These are phyloP conservation scores for Pisolithus microcarpus DNA, from an alignment of 768 basidiomycete species.

Conservation along the genomic window DNA sequence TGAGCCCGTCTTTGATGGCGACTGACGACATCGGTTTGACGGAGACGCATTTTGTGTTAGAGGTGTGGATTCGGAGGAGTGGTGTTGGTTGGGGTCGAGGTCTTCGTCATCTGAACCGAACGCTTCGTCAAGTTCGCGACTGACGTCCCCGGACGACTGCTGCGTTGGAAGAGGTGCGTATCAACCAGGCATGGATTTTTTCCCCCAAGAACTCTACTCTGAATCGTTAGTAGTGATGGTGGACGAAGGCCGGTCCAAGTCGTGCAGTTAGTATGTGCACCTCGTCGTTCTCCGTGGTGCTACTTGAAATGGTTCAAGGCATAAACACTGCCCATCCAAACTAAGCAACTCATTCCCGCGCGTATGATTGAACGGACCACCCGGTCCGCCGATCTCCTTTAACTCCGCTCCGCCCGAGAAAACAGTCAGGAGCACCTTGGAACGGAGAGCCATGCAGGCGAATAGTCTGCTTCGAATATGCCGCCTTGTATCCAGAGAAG, in stretches of 20 bases:
- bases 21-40: conserved; percentile 9
- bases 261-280: too few relatives aligned
- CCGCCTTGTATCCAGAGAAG: neutral
- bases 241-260: too few relatives aligned
- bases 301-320: too few relatives aligned
- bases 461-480: neutral
- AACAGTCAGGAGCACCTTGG: too few relatives aligned
- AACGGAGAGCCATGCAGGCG: neutral
- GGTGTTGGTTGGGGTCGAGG: conserved; percentile 28
- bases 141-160: conserved; percentile 36
- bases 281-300: too few relatives aligned
- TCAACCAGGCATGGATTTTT: conserved; percentile 35
- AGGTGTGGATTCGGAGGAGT: conserved; percentile 19
- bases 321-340: too few relatives aligned
- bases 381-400: too few relatives aligned
- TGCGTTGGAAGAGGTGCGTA: conserved; percentile 50
- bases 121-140: conserved; percentile 69
- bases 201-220: too few relatives aligned
- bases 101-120: conserved; percentile 56
- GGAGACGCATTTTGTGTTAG: conserved; percentile 4
- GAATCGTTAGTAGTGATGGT: too few relatives aligned
- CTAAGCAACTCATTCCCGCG: too few relatives aligned
- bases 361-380: too few relatives aligned
- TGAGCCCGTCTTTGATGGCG: conserved; percentile 10
- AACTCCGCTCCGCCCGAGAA: too few relatives aligned